A percentile compares a stretch with the other conserved stretches of the same genome.
These are phyloP conservation scores for Trichomonas vaginalis DNA, from an alignment of 208 protist species.

Conservation along the genomic window DNA sequence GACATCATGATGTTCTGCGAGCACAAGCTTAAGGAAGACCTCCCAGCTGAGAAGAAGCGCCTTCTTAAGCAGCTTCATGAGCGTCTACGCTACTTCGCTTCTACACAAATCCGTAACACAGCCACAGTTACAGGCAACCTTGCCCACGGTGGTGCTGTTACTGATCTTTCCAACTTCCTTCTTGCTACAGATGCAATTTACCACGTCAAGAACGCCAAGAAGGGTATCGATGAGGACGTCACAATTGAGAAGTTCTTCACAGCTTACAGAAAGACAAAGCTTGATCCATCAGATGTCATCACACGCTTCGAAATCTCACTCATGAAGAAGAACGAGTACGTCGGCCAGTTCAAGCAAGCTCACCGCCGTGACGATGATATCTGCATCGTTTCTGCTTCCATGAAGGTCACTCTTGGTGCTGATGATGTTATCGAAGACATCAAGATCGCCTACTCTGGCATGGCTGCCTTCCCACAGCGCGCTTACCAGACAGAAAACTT, in stretches of 20 bases:
- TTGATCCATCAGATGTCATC: conserved; percentile 46
- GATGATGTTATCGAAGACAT: conserved; percentile 26
- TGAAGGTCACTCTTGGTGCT: conserved; percentile 29
- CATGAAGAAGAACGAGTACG: conserved; percentile 37
- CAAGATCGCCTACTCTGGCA: conserved; percentile 40
- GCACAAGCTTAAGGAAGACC: neutral
- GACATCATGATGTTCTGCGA: neutral
- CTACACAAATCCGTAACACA: conserved; percentile 52
- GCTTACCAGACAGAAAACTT: conserved; percentile 31
- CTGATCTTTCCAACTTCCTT: neutral
- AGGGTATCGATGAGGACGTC: neutral
- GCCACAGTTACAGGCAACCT: conserved; percentile 59
- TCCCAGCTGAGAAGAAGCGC: neutral
- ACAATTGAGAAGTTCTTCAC: conserved; percentile 28
- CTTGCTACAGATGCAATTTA: neutral
- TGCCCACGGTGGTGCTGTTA: conserved; percentile 30
- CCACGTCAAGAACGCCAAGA: neutral
- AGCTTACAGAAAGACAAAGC: conserved; percentile 43
- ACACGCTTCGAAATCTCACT: conserved; percentile 16
- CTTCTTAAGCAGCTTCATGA: conserved; percentile 33
- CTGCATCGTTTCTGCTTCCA: conserved; percentile 51
- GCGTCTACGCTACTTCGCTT: neutral
- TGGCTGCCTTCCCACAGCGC: conserved; percentile 21
- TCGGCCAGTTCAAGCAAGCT: conserved; percentile 53
- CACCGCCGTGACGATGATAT: conserved; percentile 60